phyloP scores from a whole-genome alignment of 2,329 filamentous ascomycete species.

The Aspergillus tamarii region DNA sequence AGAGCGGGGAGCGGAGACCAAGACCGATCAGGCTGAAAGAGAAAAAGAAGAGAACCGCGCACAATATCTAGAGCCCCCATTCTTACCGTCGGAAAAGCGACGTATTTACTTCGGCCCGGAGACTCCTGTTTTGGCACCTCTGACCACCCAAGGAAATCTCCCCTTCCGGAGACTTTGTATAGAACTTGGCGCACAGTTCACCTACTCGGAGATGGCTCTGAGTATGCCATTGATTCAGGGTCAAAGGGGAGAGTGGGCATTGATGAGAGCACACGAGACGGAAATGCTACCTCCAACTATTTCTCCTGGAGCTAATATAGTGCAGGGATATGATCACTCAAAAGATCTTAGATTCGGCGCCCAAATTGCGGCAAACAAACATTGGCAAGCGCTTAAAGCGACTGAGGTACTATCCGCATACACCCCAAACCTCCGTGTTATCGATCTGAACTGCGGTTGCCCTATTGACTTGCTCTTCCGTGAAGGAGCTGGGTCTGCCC shows the following conservation, averaged over 20 bases:
- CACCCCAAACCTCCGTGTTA: slow-evolving; percentile 81
- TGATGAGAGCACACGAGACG: slow-evolving; percentile 88
- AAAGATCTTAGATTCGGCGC: slow-evolving; percentile 87
- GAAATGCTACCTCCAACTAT: slow-evolving; percentile 75
- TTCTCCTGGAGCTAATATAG: slow-evolving; percentile 56
- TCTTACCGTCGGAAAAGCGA: slow-evolving; percentile 90
- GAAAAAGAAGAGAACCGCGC: slow-evolving; percentile 72
- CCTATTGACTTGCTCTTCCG: slow-evolving; percentile 94
- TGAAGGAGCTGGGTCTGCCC: slow-evolving; percentile 82
- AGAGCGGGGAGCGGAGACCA: slow-evolving; percentile 31
- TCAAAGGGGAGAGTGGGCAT: slow-evolving; percentile 87
- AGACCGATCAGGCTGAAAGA: slow-evolving; percentile 43
- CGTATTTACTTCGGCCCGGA: slow-evolving; percentile 91
- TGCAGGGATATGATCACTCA: slow-evolving; percentile 78
- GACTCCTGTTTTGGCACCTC: slow-evolving; percentile 88
- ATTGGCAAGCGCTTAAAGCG: slow-evolving; percentile 86
- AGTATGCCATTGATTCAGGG: slow-evolving; percentile 87
- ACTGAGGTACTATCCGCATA: slow-evolving; percentile 77
- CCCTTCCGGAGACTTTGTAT: slow-evolving; percentile 91
- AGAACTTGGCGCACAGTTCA: slow-evolving; percentile 85
- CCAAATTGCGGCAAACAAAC: slow-evolving; percentile 90
- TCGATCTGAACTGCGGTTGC: slow-evolving; percentile 96
- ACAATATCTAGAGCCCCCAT: slow-evolving; percentile 79
- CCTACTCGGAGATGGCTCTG: slow-evolving; percentile 99
- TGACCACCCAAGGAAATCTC: slow-evolving; percentile 95